Evolutionary conservation across 345 rosid species (phyloP).

Genomic region (Raphanus raphanistrum): DNA sequence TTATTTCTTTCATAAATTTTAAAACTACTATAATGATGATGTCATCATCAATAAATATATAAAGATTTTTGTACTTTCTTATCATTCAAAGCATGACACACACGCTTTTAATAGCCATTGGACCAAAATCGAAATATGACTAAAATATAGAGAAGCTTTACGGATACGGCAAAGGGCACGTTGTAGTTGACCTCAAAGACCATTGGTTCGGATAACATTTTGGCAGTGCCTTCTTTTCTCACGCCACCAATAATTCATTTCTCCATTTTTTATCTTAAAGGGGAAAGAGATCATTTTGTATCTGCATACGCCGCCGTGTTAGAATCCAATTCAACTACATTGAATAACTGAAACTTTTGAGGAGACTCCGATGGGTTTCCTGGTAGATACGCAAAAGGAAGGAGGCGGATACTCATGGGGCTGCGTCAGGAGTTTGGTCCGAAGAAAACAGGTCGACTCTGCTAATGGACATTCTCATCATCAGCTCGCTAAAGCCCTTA

Average conservation of each 20-base stretch:
- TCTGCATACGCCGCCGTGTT: neutral
- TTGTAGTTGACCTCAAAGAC: neutral
- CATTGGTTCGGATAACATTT: neutral
- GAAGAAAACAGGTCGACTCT: conserved; percentile 91
- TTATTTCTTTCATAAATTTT: too few species aligned
- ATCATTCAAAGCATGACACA: neutral
- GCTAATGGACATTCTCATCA: conserved; percentile 38
- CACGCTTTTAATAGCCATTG: neutral
- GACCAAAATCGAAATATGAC: neutral
- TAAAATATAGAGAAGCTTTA: neutral
- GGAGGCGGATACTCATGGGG: conserved; percentile 54
- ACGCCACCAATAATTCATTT: conserved; percentile 4
- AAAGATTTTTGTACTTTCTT: neutral
- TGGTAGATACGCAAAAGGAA: conserved; percentile 48
- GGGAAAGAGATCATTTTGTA: neutral
- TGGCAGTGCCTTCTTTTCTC: neutral
- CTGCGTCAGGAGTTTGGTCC: conserved; percentile 49
- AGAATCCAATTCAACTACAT: neutral
- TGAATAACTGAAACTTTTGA: neutral
- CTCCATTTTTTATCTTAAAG: neutral
- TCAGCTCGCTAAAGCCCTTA: conserved; percentile 72
- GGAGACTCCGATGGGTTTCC: conserved; percentile 46
- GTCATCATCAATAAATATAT: too few species aligned
- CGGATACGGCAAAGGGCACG: neutral
- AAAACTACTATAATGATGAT: too few species aligned